Base-by-base conservation (phyloP, 139 green algal species). In the Dunaliella primolecta region DNA sequence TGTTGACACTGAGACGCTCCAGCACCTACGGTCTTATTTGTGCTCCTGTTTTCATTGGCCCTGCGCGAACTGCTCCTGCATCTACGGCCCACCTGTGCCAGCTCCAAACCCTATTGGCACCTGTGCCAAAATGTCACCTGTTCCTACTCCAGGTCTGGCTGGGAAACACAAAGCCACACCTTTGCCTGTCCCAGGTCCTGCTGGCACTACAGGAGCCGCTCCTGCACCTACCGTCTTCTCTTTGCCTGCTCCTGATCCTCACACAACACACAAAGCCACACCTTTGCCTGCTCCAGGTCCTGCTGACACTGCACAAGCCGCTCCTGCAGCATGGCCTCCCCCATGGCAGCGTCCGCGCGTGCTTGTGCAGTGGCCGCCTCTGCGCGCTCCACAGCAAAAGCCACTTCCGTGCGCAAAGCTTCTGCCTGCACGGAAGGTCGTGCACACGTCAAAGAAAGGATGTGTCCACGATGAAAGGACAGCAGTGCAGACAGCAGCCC, bases 341-440 rank as follows among this genome's bases (percentile, higher is more conserved):
- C n/a, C 75, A 80, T 33, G 2, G 30, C 75, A 23, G n/a, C 29
- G 2, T 80, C 75, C 37, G 81, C 81, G 11, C 57, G 75, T 55
- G 81, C 71, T 38, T 86, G 36, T 70, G 76, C 38, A 35, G 83
- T 76, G 2, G 75, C n/a, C 11, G 75, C 81, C 83, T 86, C 83
- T 37, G 83, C 36, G 21, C 83, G 75, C 75, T 86, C 83, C 76
- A 86, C 83, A 20, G 83, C 83, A 37, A 83, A 30, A 3, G 37
- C 70, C 46, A 86, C 83, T 75, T 86, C 83, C n/a, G 75, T 80
- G 21, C 75, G 31, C 46, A 86, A 31, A 1, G 75, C 75, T 46
- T 86, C 83, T 25, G 82, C 31, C 83, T 86, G 76, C 35, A 84
- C 7, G 70, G 2, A 77, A 7, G 20, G 3, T 2, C 7, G 15